Evolutionary conservation across 441 rosid species (phyloP), one percentile per base, ranked within the genome.

Genomic region (Eruca vesicaria): DNA sequence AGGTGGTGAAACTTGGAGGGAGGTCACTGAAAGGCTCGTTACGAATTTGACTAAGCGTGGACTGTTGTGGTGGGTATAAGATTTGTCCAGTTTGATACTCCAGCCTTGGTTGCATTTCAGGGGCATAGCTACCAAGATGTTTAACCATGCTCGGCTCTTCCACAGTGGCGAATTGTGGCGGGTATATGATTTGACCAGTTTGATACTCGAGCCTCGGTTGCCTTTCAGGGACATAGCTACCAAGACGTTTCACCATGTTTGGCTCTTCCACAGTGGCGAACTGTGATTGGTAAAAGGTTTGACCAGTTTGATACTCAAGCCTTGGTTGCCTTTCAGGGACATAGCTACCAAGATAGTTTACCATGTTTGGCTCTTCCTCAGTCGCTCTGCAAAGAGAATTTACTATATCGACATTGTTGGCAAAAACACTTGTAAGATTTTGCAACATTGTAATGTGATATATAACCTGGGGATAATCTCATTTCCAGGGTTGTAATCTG

Each of bases 1-100:
- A 86, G 62, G 98, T 80, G 53, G 87, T 66, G 81, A 94, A 94
- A 86, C 91, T 89, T 23, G 95, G 97, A 77, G 97, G 97, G 72
- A 89, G 75, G 50, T 79, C 76, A 5, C 71, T 66, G 77, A 72
- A 75, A 74, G 12, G 53, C 63, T 58, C 79, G 69, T 79, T 78
- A 2, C 64, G n/a, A 69, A 32, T 72, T 55, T 68, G 68, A 72
- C 23, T 83, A 41, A 72, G 58, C 18, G 7, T 8, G 48, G 78
- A 68, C n/a, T n/a, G n/a, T 76, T 86, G 81, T 59, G 82, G 81
- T 53, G 20, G 60, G 65, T 15, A 52, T 16, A 75, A 60, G 58
- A 66, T 77, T 50, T 80, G 81, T 63, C 77, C 84, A 79, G 77
- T 81, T 78, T 79, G 88, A 69, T 73, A 33, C 66, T 74, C 74